Evolutionary conservation across 305 asterid genomes (phyloP).

Genomic region (Solanum hybrid): DNA sequence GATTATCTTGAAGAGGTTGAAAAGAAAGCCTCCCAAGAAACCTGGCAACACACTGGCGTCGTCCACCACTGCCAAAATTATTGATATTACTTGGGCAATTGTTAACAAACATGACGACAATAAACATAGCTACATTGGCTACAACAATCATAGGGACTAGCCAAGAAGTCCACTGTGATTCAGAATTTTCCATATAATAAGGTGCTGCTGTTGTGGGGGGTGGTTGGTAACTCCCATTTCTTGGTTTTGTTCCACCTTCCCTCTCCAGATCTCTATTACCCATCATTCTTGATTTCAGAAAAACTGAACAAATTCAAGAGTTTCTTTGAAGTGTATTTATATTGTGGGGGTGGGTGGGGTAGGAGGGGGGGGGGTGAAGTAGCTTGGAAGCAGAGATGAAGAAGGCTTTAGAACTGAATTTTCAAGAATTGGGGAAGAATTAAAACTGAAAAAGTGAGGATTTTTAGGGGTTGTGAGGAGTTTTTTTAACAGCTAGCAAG

Average conservation of each 20-base stretch:
- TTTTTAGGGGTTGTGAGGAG: neutral
- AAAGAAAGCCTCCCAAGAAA: slow-evolving; percentile 89
- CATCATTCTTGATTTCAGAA: slow-evolving; percentile 13
- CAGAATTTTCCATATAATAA: slow-evolving; percentile 38
- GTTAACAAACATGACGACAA: slow-evolving; percentile 72
- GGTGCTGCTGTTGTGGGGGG: slow-evolving; percentile 16
- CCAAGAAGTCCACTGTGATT: slow-evolving; percentile 90
- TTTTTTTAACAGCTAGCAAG: neutral
- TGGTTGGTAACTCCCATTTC: slow-evolving; percentile 17
- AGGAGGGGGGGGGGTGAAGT: slow-evolving; percentile 4
- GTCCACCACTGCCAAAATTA: slow-evolving; percentile 22
- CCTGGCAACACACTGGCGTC: slow-evolving; percentile 61
- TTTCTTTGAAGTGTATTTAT: neutral
- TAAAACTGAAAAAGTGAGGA: neutral
- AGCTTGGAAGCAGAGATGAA: slow-evolving; percentile 26
- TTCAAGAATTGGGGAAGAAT: slow-evolving; percentile 4
- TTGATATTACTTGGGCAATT: slow-evolving; percentile 57
- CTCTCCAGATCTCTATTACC: slow-evolving; percentile 65
- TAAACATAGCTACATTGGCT: slow-evolving; percentile 75
- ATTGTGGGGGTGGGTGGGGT: neutral
- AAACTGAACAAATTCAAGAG: neutral
- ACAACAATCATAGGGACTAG: slow-evolving; percentile 79
- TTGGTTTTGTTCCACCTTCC: slow-evolving; percentile 35
- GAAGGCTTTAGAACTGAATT: slow-evolving; percentile 11
- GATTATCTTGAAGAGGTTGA: slow-evolving; percentile 84